These are phyloP conservation scores for Aspergillus campestris DNA, from an alignment of 495 filamentous ascomycete species.

Conservation along the genomic window DNA sequence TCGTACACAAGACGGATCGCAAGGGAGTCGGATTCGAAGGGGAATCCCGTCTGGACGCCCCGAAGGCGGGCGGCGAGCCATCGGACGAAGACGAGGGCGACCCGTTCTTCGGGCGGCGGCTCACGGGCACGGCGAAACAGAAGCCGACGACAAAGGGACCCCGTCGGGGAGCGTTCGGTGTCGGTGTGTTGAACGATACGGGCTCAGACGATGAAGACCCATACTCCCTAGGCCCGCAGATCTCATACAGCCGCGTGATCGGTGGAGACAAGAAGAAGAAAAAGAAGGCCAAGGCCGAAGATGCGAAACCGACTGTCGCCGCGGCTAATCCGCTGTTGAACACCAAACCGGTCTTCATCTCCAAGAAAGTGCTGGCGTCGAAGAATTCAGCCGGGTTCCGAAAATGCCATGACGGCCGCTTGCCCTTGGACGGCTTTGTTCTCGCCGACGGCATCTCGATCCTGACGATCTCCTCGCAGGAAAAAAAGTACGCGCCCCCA, in stretches of 20 bases:
- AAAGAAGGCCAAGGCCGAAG: constrained; percentile 42
- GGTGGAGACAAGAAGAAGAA: constrained; percentile 84
- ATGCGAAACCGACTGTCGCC: constrained; percentile 23
- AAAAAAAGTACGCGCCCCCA: constrained; percentile 65
- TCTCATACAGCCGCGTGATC: constrained; percentile 80
- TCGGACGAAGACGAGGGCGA: constrained; percentile 43
- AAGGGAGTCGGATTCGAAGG: constrained; percentile 77
- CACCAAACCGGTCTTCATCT: constrained; percentile 66
- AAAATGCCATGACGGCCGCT: constrained; percentile 82
- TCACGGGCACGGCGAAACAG: constrained; percentile 20
- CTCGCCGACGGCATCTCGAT: constrained; percentile 55
- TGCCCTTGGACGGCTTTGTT: constrained; percentile 80
- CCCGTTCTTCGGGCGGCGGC: constrained; percentile 33
- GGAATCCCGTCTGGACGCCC: constrained; percentile 46
- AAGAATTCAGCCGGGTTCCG: constrained; percentile 50
- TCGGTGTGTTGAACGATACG: constrained; percentile 86
- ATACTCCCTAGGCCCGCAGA: constrained; percentile 83
- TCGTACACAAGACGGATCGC: constrained; percentile 65
- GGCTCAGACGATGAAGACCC: constrained; percentile 97
- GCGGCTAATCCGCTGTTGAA: constrained; percentile 57
- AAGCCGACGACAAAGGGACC: constrained; percentile 42
- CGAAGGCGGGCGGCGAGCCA: constrained; percentile 26
- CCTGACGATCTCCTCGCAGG: constrained; percentile 40
- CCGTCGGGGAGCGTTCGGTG: constrained; percentile 64
- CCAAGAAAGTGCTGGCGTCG: constrained; percentile 57